Evolutionary conservation across 805 yeast species (phyloP).

Genomic region (Priceomyces haplophilus): DNA sequence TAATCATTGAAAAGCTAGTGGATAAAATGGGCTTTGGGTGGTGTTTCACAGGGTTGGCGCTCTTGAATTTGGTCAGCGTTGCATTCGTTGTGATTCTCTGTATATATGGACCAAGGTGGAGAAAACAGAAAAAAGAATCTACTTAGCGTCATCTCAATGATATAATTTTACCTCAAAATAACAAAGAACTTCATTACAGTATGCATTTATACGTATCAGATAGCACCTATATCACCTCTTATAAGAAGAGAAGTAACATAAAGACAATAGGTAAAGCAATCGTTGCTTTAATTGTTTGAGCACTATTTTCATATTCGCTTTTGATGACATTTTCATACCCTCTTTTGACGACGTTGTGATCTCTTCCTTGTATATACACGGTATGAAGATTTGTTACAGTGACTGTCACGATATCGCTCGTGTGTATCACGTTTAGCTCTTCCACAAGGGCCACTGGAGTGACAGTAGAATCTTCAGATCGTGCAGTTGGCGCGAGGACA

Average conservation of each 20-base stretch:
- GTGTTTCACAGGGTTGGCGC: conserved; percentile 53
- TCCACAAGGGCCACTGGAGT: not conserved
- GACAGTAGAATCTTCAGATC: not conserved
- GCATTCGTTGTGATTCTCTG: conserved; percentile 16
- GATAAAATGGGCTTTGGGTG: conserved; percentile 47
- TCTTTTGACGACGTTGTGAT: not conserved
- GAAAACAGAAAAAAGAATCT: conserved; percentile 12
- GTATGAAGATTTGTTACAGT: not conserved
- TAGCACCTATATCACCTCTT: not conserved
- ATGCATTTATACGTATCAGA: too few relatives aligned
- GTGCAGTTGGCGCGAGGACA: not conserved
- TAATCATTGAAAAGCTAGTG: conserved; percentile 35
- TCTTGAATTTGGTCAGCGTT: conserved; percentile 19
- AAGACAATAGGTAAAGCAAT: not conserved
- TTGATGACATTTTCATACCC: not conserved
- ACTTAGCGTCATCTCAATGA: too few relatives aligned
- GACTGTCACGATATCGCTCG: not conserved
- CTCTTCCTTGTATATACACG: conserved; percentile 1
- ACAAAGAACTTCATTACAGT: too few relatives aligned
- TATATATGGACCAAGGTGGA: conserved; percentile 23
- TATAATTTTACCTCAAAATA: too few relatives aligned
- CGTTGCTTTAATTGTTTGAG: not conserved
- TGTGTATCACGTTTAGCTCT: not conserved
- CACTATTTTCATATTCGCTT: not conserved
- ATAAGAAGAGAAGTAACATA: not conserved